Percentiles rank a stretch among this genome's conserved stretches.
Evolutionary conservation across 2,329 filamentous ascomycete genomes (phyloP).

Genomic region (Sarocladium oryzae): DNA sequence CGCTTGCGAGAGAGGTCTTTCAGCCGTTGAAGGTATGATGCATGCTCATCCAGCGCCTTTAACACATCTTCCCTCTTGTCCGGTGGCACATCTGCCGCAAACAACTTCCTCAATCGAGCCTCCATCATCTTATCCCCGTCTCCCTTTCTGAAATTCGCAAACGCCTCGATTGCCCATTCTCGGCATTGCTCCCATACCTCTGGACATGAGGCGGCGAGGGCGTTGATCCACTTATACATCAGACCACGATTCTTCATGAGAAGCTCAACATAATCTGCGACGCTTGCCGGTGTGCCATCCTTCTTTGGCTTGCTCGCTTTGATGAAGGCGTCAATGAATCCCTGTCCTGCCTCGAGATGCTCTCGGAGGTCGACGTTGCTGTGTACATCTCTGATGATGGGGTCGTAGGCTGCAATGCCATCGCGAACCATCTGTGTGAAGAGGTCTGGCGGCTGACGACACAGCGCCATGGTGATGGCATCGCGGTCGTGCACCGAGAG

Average conservation of each 20-base stretch:
- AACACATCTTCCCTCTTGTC: conserved; percentile 40
- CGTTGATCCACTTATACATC: conserved; percentile 65
- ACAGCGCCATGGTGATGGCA: conserved; percentile 59
- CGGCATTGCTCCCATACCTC: conserved; percentile 56
- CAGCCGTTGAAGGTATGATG: conserved; percentile 51
- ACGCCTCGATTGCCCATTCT: conserved; percentile 52
- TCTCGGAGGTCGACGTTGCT: conserved; percentile 64
- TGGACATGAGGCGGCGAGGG: conserved; percentile 60
- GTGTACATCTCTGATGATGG: conserved; percentile 66
- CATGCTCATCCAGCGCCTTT: conserved; percentile 52
- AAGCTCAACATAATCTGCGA: conserved; percentile 66
- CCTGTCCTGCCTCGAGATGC: conserved; percentile 60
- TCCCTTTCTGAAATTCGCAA: conserved; percentile 44
- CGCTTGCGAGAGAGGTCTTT: conserved; percentile 45
- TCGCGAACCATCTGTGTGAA: conserved; percentile 64
- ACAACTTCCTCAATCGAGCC: conserved; percentile 33
- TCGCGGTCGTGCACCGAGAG: conserved; percentile 69
- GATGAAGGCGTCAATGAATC: conserved; percentile 66
- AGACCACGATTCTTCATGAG: conserved; percentile 57
- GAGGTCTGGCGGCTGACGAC: conserved; percentile 62
- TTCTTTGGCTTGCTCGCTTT: conserved; percentile 45
- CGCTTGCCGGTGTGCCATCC: conserved; percentile 41
- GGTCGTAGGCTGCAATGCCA: conserved; percentile 61
- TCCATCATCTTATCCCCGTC: conserved; percentile 29
- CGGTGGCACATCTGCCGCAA: conserved; percentile 38